Evolutionary conservation across 306 rosid species (phyloP).

Genomic region (Mucuna pruriens): DNA sequence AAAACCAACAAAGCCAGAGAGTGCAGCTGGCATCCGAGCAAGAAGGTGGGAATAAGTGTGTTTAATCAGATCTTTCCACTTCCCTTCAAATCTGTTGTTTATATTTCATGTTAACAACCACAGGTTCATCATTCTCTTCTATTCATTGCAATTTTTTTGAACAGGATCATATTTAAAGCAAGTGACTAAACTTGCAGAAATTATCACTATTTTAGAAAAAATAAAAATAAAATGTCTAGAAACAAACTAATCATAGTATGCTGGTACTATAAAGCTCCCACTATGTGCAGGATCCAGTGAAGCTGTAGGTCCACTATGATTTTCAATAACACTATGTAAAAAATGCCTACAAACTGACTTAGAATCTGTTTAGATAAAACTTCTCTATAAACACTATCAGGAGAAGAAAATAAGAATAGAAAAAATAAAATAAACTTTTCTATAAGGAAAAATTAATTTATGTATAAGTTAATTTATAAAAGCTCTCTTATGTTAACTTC

Average conservation of each 20-base stretch:
- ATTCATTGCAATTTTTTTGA: background rate
- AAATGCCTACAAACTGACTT: too few species aligned
- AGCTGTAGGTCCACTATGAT: background rate
- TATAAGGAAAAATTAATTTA: too few species aligned
- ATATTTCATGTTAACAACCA: background rate
- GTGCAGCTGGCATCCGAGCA: background rate
- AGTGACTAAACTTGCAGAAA: background rate
- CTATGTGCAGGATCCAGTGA: background rate
- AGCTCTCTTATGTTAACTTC: too few species aligned
- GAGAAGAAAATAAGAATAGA: too few species aligned
- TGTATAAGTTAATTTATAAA: too few species aligned
- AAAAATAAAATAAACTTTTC: too few species aligned
- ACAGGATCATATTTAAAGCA: background rate
- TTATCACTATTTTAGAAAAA: background rate
- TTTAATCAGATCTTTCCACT: background rate
- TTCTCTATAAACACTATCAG: too few species aligned
- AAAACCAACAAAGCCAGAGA: background rate
- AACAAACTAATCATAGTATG: background rate
- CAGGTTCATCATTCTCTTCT: background rate
- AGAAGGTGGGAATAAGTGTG: background rate
- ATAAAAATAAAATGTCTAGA: background rate
- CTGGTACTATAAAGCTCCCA: background rate
- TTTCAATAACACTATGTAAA: background rate
- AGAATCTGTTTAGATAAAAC: too few species aligned
- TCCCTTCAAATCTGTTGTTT: background rate